Evolutionary conservation across 371 early-diverging fungal genomes (phyloP), one percentile per base, ranked within the genome.

Genomic region (Capillidium rhysosporum): DNA sequence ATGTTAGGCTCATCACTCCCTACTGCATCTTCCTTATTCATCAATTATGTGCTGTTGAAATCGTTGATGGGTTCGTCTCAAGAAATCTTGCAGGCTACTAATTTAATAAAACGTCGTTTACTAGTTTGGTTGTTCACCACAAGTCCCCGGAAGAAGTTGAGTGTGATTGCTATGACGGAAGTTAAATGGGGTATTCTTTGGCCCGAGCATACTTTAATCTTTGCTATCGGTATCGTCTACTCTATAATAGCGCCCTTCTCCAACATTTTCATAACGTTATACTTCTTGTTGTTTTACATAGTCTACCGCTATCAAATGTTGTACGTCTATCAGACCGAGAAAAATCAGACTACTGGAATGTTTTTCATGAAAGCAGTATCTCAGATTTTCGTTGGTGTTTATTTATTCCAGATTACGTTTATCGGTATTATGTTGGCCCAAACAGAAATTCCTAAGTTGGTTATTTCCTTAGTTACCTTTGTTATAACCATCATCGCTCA

Each of bases 11-110:
- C 57, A 1, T 68, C 68, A 0, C 59, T 84, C 14, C 89, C 89
- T 9, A 64, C 64, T 34, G 76, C 73, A 16, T 76, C 80, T 16
- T 77, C 75, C 47, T 88, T 83, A 68, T 88, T 83, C 56, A 76
- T 85, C 48, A 81, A 78, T 12, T 90, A 82, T 63, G 72, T 84
- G 2, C 65, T 87, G 67, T 70, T 90, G 43, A 77, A 74, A 46
- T 69, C 79, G 1, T 65, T 81, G n/a, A 70, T 73, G 0, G 75
- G 77, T 20, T 75, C 87, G 0, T 70, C 78, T 14, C 68, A 70
- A 47, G 77, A 79, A 49, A 62, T 91, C 20, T 59, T 84, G 28
- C 84, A 82, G 58, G 49, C 77, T 1, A 75, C 67, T 0, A 76
- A 77, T 0, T 63, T 84, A 43, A 57, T 55, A 18, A 43, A 41